A percentile compares a stretch with the other conserved stretches of the same genome.
phyloP scores from a whole-genome alignment of 1,284 basidiomycete species.

The Mixia osmundae region DNA sequence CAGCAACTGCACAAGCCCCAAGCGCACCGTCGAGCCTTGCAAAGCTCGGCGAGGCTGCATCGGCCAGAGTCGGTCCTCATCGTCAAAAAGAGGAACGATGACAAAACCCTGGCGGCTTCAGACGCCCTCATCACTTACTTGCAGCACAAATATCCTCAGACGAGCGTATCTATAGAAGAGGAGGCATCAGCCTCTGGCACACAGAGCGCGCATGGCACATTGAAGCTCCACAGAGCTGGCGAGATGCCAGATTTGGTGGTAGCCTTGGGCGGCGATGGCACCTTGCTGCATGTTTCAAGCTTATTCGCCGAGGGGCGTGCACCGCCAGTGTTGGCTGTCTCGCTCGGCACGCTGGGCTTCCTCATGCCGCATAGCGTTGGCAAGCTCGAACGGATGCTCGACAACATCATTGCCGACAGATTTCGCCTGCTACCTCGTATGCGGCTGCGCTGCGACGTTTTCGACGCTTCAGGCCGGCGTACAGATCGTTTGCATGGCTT shows the following conservation, averaged over 20 bases:
- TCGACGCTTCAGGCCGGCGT: conserved; percentile 34
- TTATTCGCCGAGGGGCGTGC: conserved; percentile 70
- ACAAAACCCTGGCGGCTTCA: conserved; percentile 15
- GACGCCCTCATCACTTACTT: conserved; percentile 17
- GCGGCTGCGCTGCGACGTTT: conserved; percentile 58
- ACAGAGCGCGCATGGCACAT: neutral
- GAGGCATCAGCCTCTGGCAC: conserved; percentile 17
- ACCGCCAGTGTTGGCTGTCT: conserved; percentile 84
- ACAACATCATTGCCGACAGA: conserved; percentile 9
- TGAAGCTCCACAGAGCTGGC: neutral
- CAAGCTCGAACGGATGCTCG: too few relatives aligned
- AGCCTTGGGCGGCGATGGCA: conserved; percentile 84
- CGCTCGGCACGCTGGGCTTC: conserved; percentile 87
- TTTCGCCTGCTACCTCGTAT: conserved; percentile 45
- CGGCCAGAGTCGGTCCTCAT: conserved; percentile 19
- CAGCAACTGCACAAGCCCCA: too few relatives aligned
- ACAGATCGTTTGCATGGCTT: conserved; percentile 29
- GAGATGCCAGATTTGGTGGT: conserved; percentile 50
- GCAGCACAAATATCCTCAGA: conserved; percentile 33
- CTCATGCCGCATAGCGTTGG: conserved; percentile 85
- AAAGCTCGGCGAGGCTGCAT: too few relatives aligned
- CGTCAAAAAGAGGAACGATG: conserved; percentile 19
- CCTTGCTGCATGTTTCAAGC: conserved; percentile 80
- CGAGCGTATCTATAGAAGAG: conserved; percentile 50
- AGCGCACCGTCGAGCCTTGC: too few relatives aligned